Base-by-base conservation (phyloP, 148 eudicot species). In the Chenopodium formosanum region DNA sequence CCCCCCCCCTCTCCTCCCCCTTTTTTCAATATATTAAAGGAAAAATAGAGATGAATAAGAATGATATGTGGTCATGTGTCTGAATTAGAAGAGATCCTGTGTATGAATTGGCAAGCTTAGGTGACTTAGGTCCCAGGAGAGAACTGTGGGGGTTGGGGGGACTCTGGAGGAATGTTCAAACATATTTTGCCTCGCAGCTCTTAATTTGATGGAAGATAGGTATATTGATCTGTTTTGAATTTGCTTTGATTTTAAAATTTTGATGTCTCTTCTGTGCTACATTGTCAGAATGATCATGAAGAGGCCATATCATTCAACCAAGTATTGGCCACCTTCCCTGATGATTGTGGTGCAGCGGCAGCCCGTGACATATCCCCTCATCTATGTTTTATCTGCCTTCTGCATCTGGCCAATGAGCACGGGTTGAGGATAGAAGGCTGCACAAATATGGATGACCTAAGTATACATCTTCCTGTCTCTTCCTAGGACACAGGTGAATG, bases 401-500 rank as follows among this genome's bases (percentile, higher is more conserved):
- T 90, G 65, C 90, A 88, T 86, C 81, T 88, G 20, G 90, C 90
- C 76, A 88, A 88, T 80, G 90, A 88, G 73, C 90, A 88, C 48
- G 90, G 84, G 47, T 76, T 88, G 79, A 77, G 81, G 40, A 86
- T 88, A 20, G 78, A 68, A 17, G 90, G 90, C 68, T 84, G 77
- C 34, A 25, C 82, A 62, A 65, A 58, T 80, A 66, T 86, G 88
- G 88, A 88, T 77, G 88, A 88, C 73, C 85, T 88, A 66, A 79
- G 75, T 31, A 80, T 88, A 60, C 84, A 88, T 79, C 74, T 85
- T 69, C 87, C 87, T 62, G 76, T 19, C 66, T 78, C 79, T 67
- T 66, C 52, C 4, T 53, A 53, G 70, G 81, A 84, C 20, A 78
- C 79, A 81, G 87, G 87, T 85, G 40, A 84, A 27, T 50, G 62